Base-by-base conservation (phyloP, 805 yeast species). In the Teunomyces panamensis region DNA sequence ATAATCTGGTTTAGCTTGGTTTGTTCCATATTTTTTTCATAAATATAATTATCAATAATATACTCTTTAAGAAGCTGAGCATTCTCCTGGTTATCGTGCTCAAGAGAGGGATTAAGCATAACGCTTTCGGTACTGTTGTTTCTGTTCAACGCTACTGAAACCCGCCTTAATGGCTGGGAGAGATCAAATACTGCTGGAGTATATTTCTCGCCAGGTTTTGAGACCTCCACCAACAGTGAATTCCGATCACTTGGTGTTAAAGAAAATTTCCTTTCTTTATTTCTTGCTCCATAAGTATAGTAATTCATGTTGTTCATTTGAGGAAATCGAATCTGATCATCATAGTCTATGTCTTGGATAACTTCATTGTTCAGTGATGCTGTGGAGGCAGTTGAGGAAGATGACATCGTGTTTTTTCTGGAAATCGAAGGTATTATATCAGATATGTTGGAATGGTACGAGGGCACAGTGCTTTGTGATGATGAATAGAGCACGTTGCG, bases 261-360 rank as follows among this genome's bases (percentile, higher is more conserved):
- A 3, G 41, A 17, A 14, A 13, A 20, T 17, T 44, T 46, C 28
- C 36, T 17, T 29, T 41, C 43, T 10, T 32, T 29, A 14, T 20
- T 27, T 16, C 32, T 30, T 13, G 39, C 9, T 26, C 41, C 44
- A 29, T 59, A 60, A 1, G 65, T 64, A 46, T 63, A 64, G 44
- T 57, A 61, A 39, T 57, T 60, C 45, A 59, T 56, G 52, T 53
- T 68, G n/a, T 73, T 67, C 79, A 78, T 75, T 43, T 81, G 58
- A 9, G 83, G 83, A 30, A 81, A 81, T 48, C 83, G 59, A 43
- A 79, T 79, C 54, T 77, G 78, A 49, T 78, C 81, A 53, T 78
- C 79, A 52, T 78, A 78, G 57, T 78, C 72, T 49, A 73, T 30
- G 20, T 53, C 56, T 8, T 42, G 45, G 24, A 39, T 20, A 9